Conservation (phyloP, 176 grass and related monocot genomes). For the Miscanthus lutarioriparius region DNA sequence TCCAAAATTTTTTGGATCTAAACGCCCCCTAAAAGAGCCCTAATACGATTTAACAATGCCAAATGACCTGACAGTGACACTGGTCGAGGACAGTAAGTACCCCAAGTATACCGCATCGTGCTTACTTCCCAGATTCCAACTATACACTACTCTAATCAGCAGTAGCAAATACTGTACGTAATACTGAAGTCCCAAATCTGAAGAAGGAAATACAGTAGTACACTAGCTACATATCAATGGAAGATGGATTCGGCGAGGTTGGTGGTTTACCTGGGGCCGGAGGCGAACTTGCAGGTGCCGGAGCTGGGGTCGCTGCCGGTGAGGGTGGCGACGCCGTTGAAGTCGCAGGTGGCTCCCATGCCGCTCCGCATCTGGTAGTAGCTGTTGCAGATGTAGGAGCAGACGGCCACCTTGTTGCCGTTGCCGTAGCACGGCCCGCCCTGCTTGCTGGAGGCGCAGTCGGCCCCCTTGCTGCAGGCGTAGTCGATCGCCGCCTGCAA, state of each 20-base stretch:
- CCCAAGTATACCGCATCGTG: not conserved
- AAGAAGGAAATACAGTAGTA: not conserved
- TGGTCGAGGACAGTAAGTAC: not conserved
- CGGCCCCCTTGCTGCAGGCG: slow-evolving; percentile 78
- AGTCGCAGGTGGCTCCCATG: slow-evolving; percentile 64
- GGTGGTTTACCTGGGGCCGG: slow-evolving; percentile 11
- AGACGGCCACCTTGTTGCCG: slow-evolving; percentile 50
- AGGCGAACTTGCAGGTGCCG: slow-evolving; percentile 46
- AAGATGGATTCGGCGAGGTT: not conserved
- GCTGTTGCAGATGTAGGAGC: slow-evolving; percentile 78
- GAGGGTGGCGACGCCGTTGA: slow-evolving; percentile 52
- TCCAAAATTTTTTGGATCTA: no score
- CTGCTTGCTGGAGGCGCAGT: slow-evolving; percentile 52
- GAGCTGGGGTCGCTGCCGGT: slow-evolving; percentile 51
- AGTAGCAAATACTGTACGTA: not conserved
- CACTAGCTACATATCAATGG: not conserved
- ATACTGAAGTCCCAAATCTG: not conserved
- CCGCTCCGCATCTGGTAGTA: slow-evolving; percentile 68
- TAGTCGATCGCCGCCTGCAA: slow-evolving; percentile 63
- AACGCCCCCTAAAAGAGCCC: no score
- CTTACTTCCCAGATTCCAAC: slow-evolving; percentile 22
- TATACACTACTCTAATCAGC: not conserved
- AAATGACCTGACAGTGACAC: not conserved
- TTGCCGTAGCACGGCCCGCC: slow-evolving; percentile 53
- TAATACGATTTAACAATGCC: not conserved